Conservation (phyloP, 75 land plant species). For the Cryptomeria japonica region DNA sequence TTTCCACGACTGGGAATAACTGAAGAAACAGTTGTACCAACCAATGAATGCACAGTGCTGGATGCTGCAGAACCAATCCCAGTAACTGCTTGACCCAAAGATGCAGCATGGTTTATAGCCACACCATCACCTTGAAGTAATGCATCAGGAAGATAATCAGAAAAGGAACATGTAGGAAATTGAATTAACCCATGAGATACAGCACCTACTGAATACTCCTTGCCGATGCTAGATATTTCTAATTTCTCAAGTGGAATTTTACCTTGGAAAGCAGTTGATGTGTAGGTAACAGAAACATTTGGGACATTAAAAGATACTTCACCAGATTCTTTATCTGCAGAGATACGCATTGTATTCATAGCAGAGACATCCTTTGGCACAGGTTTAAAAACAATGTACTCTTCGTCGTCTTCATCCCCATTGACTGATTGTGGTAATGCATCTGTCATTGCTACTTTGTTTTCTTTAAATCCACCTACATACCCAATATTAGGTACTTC, state of each 20-base stretch:
- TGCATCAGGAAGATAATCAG: not conserved
- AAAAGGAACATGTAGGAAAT: not conserved
- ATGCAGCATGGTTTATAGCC: not conserved
- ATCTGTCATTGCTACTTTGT: not conserved
- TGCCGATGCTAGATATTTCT: not conserved
- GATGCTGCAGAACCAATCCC: not conserved
- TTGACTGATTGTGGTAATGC: not conserved
- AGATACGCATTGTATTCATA: not conserved
- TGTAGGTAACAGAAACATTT: not conserved
- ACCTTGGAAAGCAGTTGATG: conserved; percentile 1
- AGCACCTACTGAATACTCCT: not conserved
- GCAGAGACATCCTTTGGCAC: conserved; percentile 2
- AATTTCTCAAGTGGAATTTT: not conserved
- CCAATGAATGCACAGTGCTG: not conserved
- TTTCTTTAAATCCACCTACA: not conserved
- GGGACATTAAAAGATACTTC: not conserved
- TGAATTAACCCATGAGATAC: not conserved
- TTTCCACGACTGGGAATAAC: not conserved
- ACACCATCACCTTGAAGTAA: not conserved
- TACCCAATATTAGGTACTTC: not conserved
- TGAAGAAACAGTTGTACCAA: not conserved
- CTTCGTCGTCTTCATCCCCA: conserved; percentile 9
- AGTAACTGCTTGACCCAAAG: not conserved
- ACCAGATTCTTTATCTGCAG: not conserved
- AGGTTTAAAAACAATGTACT: conserved; percentile 12